These are phyloP conservation scores for Penicillium paneum DNA, from an alignment of 2,329 filamentous ascomycete genomes.

Conservation along the genomic window DNA sequence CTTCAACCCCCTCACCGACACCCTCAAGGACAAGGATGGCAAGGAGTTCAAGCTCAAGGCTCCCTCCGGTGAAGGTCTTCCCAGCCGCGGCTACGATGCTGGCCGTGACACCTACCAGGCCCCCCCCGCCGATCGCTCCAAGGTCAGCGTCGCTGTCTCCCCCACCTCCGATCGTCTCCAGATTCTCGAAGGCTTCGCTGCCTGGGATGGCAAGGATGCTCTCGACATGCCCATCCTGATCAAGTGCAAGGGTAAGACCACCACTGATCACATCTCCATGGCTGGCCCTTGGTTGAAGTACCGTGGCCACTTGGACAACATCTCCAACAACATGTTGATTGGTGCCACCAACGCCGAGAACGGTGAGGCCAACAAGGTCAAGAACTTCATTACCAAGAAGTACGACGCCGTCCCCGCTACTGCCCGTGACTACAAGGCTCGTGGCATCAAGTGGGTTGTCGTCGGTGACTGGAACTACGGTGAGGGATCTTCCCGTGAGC, in stretches of 20 bases:
- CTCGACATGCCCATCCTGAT: slow-evolving; percentile 83
- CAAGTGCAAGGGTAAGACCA: slow-evolving; percentile 95
- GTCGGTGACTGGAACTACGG: slow-evolving; percentile 99
- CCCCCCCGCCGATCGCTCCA: slow-evolving; percentile 72
- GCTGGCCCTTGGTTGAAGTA: slow-evolving; percentile 98
- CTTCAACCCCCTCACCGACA: slow-evolving; percentile 95
- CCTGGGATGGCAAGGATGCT: slow-evolving; percentile 93
- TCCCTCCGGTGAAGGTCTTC: slow-evolving; percentile 78
- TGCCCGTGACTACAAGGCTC: slow-evolving; percentile 97
- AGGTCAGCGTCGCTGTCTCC: slow-evolving; percentile 75
- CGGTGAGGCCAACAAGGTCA: slow-evolving; percentile 94
- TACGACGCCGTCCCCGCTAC: slow-evolving; percentile 87
- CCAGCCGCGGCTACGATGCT: slow-evolving; percentile 77
- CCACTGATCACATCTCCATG: slow-evolving; percentile 93
- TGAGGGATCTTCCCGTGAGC: slow-evolving; percentile 95
- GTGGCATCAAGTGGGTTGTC: slow-evolving; percentile 95
- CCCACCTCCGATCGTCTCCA: slow-evolving; percentile 92
- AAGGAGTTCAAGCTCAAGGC: slow-evolving; percentile 88
- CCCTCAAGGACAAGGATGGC: slow-evolving; percentile 88
- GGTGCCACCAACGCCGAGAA: slow-evolving; percentile 94
- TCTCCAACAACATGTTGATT: slow-evolving; percentile 94
- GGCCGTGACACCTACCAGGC: slow-evolving; percentile 95
- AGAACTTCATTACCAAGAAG: slow-evolving; percentile 81
- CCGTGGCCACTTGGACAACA: slow-evolving; percentile 98
- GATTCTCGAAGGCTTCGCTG: slow-evolving; percentile 76